Percentiles rank a stretch among this genome's conserved stretches.
Conservation (phyloP, 495 filamentous ascomycete genomes). For the Neurospora sp. region DNA sequence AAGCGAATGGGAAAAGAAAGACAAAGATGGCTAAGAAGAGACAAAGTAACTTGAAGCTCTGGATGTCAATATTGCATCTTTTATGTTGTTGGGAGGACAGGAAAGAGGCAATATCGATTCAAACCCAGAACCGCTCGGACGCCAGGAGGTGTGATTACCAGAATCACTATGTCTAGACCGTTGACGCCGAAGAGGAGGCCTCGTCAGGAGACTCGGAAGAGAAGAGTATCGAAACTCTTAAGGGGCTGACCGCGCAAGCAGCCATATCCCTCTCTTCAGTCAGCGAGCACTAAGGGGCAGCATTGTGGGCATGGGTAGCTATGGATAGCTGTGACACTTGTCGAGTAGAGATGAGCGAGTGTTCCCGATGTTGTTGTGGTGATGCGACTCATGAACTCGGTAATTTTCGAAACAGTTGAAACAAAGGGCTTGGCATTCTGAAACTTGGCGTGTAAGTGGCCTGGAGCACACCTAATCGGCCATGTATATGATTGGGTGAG, state of each 20-base stretch:
- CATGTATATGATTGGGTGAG: background rate
- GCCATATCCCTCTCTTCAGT: background rate
- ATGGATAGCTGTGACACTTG: background rate
- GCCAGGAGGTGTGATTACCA: background rate
- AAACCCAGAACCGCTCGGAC: background rate
- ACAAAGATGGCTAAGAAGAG: background rate
- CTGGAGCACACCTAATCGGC: background rate
- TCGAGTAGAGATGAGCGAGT: background rate
- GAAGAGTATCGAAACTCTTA: background rate
- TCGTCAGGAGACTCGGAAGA: background rate
- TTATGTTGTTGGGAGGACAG: background rate
- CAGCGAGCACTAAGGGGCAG: background rate
- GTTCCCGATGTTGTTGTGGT: background rate
- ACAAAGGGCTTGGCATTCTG: background rate
- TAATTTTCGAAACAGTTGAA: slow-evolving; percentile 1
- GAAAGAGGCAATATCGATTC: background rate
- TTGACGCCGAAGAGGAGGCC: background rate
- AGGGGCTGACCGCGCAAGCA: background rate
- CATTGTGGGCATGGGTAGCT: background rate
- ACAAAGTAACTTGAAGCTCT: background rate
- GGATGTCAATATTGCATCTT: background rate
- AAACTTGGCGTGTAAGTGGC: background rate
- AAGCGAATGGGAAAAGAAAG: slow-evolving; percentile 11
- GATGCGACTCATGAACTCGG: background rate
- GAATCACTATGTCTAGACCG: no score